Evolutionary conservation across 2,329 filamentous ascomycete genomes (phyloP).

Genomic region (Berkeleyomyces basicola): DNA sequence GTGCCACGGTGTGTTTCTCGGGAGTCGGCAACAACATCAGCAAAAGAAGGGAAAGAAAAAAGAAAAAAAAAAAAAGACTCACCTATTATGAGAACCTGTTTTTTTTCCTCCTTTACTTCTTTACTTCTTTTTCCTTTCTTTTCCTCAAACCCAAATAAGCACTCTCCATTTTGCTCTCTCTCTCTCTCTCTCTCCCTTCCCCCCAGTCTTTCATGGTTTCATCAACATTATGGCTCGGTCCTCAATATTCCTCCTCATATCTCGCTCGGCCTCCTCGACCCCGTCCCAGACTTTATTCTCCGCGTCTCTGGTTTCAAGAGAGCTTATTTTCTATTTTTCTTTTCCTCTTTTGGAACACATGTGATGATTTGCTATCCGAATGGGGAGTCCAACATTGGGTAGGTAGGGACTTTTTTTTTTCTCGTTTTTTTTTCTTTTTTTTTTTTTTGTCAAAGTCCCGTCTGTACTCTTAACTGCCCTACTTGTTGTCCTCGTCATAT

Average conservation of each 20-base stretch:
- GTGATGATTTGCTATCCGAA: not conserved
- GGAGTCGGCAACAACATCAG: no score
- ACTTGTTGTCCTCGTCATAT: not conserved
- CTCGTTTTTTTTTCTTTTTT: not conserved
- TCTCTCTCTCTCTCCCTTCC: not conserved
- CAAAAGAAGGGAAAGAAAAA: not conserved
- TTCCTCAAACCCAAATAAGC: not conserved
- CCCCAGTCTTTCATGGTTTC: not conserved
- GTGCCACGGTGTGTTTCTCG: no score
- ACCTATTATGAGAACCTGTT: not conserved
- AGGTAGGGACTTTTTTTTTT: not conserved
- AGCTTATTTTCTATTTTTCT: not conserved
- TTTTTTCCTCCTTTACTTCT: not conserved
- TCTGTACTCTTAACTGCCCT: not conserved
- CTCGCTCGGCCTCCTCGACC: constrained; percentile 1
- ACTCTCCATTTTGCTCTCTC: not conserved
- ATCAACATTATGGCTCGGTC: constrained; percentile 1
- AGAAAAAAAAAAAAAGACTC: not conserved
- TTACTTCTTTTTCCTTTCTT: not conserved
- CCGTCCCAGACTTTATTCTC: not conserved
- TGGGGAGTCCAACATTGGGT: not conserved
- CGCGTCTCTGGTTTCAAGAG: not conserved
- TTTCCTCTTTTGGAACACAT: not conserved
- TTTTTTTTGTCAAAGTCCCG: not conserved
- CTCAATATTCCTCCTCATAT: constrained; percentile 4